These are phyloP conservation scores for Aegilops sharonensis DNA, from an alignment of 176 grass and related monocot species.

Conservation along the genomic window DNA sequence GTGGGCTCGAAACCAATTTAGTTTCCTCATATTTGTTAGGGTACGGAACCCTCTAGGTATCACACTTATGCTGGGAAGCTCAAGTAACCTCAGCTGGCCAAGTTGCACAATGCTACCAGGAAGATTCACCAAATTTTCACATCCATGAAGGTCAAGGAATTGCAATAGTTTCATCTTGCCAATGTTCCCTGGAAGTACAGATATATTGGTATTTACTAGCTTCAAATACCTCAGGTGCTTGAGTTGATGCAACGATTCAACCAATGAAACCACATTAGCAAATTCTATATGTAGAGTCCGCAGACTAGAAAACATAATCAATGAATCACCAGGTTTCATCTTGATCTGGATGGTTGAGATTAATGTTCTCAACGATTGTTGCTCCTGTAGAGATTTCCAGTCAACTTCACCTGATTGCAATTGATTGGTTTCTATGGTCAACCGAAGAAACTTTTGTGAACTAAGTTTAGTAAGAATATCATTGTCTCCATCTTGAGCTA, in stretches of 20 bases:
- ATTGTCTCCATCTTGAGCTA: neutral
- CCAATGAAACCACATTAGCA: neutral
- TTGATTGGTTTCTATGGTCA: neutral
- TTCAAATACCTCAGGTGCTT: slow-evolving; percentile 39
- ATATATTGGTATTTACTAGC: neutral
- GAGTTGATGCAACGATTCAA: slow-evolving; percentile 18
- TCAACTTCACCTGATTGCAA: neutral
- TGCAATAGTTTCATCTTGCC: slow-evolving; percentile 21
- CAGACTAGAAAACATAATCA: neutral
- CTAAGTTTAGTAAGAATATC: neutral
- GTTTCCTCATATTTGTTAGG: neutral
- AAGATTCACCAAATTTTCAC: neutral
- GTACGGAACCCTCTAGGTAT: neutral
- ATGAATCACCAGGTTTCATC: neutral
- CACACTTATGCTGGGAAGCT: neutral
- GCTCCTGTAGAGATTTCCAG: neutral
- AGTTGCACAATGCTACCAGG: neutral
- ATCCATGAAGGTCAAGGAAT: neutral
- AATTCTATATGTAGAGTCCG: neutral
- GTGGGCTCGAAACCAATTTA: neutral
- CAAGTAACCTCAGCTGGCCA: neutral
- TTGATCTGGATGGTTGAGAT: neutral
- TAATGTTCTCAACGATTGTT: neutral
- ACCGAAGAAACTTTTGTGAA: neutral
- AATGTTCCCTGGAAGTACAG: neutral